These are phyloP conservation scores for Hypoxylon sp. DNA, from an alignment of 2,329 filamentous ascomycete species.

Conservation along the genomic window DNA sequence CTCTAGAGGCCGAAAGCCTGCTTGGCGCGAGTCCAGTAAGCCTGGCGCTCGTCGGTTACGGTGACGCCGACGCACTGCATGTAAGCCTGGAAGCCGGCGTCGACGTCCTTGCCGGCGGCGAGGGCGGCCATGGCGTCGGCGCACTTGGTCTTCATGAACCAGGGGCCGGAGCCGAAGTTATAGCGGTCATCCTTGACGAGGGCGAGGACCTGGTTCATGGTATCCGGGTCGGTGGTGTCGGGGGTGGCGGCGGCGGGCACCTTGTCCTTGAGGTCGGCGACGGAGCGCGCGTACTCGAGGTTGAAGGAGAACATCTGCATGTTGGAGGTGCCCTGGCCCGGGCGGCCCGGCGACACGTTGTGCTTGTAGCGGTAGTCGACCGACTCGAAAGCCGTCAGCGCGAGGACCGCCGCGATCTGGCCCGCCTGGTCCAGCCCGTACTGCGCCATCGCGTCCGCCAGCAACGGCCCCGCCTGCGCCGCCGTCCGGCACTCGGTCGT, in stretches of 20 bases:
- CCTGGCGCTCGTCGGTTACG: constrained; percentile 45
- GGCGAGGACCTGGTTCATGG: constrained; percentile 52
- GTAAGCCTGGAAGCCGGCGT: constrained; percentile 55
- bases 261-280: constrained; percentile 50
- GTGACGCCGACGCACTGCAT: constrained; percentile 57
- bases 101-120: constrained; percentile 41
- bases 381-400: constrained; percentile 76
- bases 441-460: constrained; percentile 63
- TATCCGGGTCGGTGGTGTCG: constrained; percentile 34
- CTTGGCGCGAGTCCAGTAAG: constrained; percentile 58
- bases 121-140: constrained; percentile 47
- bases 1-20: constrained; percentile 53
- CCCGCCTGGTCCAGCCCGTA: constrained; percentile 63
- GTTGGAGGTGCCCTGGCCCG: constrained; percentile 75
- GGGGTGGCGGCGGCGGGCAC: constrained; percentile 38
- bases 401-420: constrained; percentile 74
- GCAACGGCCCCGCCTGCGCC: constrained; percentile 63
- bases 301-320: constrained; percentile 59
- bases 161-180: constrained; percentile 62
- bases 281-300: constrained; percentile 55
- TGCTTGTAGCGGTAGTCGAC: constrained; percentile 74
- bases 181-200: constrained; percentile 57
- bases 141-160: constrained; percentile 60
- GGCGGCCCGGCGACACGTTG: constrained; percentile 64
- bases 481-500: constrained; percentile 70